Conservation (phyloP, 192 early-diverging fungal genomes). For the Physocladia obscura region DNA sequence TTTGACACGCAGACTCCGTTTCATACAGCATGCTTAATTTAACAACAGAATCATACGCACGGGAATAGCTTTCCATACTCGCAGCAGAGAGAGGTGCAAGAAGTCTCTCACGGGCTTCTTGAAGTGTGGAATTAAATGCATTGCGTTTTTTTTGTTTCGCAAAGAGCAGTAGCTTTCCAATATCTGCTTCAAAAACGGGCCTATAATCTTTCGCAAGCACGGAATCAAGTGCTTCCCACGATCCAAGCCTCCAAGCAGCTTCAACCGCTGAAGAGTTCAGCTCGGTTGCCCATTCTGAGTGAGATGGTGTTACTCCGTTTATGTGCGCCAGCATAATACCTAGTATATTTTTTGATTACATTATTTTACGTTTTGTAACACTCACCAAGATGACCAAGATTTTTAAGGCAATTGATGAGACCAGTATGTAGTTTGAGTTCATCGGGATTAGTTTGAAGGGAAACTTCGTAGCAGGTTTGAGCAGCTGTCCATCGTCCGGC, state of each 20-base stretch:
- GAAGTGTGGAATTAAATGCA: constrained; percentile 39
- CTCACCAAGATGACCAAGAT: constrained; percentile 69
- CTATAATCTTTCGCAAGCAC: constrained; percentile 41
- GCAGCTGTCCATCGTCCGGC: constrained; percentile 66
- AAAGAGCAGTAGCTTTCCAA: constrained; percentile 55
- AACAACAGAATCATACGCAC: constrained; percentile 58
- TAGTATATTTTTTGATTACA: background rate
- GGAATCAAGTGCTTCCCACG: constrained; percentile 57
- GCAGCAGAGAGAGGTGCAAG: constrained; percentile 57
- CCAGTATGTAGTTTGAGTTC: constrained; percentile 54
- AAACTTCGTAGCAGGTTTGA: constrained; percentile 63
- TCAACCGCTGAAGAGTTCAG: constrained; percentile 55
- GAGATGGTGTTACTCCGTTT: constrained; percentile 35
- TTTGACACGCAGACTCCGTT: constrained; percentile 47
- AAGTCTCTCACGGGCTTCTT: constrained; percentile 44
- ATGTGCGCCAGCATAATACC: constrained; percentile 57
- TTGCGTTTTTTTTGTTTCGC: constrained; percentile 37
- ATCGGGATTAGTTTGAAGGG: constrained; percentile 45
- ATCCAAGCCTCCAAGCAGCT: constrained; percentile 64
- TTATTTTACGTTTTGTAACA: background rate
- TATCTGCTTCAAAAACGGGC: constrained; percentile 52
- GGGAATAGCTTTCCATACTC: constrained; percentile 64
- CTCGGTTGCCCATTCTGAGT: constrained; percentile 52
- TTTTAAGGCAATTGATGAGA: constrained; percentile 66
- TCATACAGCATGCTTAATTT: constrained; percentile 72